Conservation (phyloP, 768 basidiomycete genomes). For the Daedaleopsis nitida region DNA sequence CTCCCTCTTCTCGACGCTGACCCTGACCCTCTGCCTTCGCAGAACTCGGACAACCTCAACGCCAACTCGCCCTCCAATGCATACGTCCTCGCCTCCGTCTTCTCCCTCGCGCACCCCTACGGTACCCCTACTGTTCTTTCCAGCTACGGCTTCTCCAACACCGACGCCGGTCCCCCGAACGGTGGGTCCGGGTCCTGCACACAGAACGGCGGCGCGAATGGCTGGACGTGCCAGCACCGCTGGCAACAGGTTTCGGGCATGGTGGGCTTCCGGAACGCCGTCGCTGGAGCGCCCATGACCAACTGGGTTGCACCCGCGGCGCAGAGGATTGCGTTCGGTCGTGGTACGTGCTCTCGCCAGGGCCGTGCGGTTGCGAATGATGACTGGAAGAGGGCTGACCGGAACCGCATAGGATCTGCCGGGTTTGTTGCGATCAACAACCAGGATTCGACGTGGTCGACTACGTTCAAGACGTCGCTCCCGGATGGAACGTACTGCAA, state of each 20-base stretch:
- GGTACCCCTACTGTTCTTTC: slow-evolving; percentile 67
- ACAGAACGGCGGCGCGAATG: slow-evolving; percentile 48
- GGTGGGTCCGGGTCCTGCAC: slow-evolving; percentile 56
- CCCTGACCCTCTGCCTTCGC: not conserved
- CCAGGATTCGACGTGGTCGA: slow-evolving; percentile 53
- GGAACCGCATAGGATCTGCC: slow-evolving; percentile 39
- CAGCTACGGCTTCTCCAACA: slow-evolving; percentile 51
- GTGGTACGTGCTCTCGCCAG: slow-evolving; percentile 40
- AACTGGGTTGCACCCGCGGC: slow-evolving; percentile 61
- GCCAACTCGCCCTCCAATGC: slow-evolving; percentile 62
- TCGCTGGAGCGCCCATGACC: slow-evolving; percentile 49
- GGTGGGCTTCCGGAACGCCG: slow-evolving; percentile 61
- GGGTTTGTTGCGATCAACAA: slow-evolving; percentile 75
- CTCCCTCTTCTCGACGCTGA: not conserved
- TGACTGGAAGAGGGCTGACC: not conserved
- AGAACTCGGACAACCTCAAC: slow-evolving; percentile 57
- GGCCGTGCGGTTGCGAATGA: not conserved
- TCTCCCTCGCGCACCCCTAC: slow-evolving; percentile 68
- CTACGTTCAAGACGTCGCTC: slow-evolving; percentile 60
- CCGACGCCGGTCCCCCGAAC: slow-evolving; percentile 65
- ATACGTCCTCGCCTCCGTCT: slow-evolving; percentile 61
- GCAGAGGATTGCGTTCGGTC: slow-evolving; percentile 66
- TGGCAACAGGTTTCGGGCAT: slow-evolving; percentile 59
- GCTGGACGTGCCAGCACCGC: slow-evolving; percentile 71
- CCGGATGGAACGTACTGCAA: slow-evolving; percentile 66